Percentiles rank a stretch among this genome's conserved stretches.
Evolutionary conservation across 2,329 filamentous ascomycete genomes (phyloP).

Genomic region (Sporothrix brasiliensis): DNA sequence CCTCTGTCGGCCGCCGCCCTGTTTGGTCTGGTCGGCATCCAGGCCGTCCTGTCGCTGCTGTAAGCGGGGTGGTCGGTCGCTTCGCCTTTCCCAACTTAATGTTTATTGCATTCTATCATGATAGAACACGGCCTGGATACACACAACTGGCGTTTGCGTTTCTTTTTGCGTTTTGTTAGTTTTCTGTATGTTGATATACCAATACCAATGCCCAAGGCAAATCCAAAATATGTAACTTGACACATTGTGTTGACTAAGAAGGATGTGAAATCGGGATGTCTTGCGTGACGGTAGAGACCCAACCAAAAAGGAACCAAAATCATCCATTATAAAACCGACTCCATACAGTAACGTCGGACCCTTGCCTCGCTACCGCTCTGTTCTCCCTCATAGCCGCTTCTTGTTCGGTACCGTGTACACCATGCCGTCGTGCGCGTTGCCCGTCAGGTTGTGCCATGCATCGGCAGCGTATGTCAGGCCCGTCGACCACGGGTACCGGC

Average conservation of each 20-base stretch:
- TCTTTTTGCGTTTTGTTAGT: background rate
- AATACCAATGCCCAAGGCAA: background rate
- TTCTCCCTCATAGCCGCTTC: constrained; percentile 21
- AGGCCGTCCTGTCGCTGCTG: constrained; percentile 25
- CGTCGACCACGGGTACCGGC: constrained; percentile 40
- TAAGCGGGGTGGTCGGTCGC: background rate
- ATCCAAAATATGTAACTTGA: too few species aligned
- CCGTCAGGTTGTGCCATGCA: constrained; percentile 39
- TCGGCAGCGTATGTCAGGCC: constrained; percentile 39
- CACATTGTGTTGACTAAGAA: too few species aligned
- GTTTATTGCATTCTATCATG: background rate
- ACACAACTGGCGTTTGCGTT: constrained; percentile 10
- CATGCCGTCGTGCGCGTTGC: constrained; percentile 34
- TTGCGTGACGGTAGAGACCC: background rate
- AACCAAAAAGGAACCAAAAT: background rate
- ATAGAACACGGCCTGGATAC: background rate
- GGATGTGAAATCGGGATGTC: background rate
- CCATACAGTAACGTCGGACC: too few species aligned
- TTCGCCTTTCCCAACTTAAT: background rate
- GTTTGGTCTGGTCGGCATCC: constrained; percentile 24
- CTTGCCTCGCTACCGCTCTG: too few species aligned
- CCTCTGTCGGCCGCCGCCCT: constrained; percentile 17
- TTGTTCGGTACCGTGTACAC: constrained; percentile 31
- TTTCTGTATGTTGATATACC: background rate
- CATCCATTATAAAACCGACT: too few species aligned